Evolutionary conservation across 23 red algal genomes (phyloP).

Genomic region (Gracilaria gracilis): DNA sequence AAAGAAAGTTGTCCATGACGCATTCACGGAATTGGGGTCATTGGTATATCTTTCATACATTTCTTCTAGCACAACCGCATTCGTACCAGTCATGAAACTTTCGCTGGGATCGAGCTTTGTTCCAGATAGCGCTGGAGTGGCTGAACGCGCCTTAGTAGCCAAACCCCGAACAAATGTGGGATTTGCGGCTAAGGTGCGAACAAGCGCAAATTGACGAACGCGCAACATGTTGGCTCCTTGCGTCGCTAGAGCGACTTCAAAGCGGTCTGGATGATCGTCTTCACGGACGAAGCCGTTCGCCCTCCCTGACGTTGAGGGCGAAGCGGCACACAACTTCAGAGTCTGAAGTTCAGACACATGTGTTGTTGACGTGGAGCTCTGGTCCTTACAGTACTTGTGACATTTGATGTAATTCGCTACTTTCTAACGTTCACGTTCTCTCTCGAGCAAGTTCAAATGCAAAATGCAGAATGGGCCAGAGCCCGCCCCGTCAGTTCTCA

Average conservation of each 20-base stretch:
- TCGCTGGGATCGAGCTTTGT: conserved; percentile 91
- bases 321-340: too few species aligned
- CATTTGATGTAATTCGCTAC: too few species aligned
- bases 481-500: too few species aligned
- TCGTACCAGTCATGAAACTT: conserved; percentile 96
- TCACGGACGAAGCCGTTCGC: neutral
- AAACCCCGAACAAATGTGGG: conserved; percentile 29
- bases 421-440: too few species aligned
- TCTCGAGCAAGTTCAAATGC: too few species aligned
- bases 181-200: neutral
- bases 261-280: neutral
- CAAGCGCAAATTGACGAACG: conserved; percentile 8
- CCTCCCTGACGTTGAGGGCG: neutral
- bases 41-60: conserved; percentile 94
- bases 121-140: conserved; percentile 76
- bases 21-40: conserved; percentile 91
- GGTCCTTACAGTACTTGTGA: neutral
- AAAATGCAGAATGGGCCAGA: too few species aligned
- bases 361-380: neutral
- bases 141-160: conserved; percentile 65
- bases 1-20: conserved; percentile 96
- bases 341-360: too few species aligned
- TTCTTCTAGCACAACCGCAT: conserved; percentile 95
- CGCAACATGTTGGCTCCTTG: neutral
- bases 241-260: neutral